Conservation (phyloP, 2,329 filamentous ascomycete species). For the Cytospora piceicola region DNA sequence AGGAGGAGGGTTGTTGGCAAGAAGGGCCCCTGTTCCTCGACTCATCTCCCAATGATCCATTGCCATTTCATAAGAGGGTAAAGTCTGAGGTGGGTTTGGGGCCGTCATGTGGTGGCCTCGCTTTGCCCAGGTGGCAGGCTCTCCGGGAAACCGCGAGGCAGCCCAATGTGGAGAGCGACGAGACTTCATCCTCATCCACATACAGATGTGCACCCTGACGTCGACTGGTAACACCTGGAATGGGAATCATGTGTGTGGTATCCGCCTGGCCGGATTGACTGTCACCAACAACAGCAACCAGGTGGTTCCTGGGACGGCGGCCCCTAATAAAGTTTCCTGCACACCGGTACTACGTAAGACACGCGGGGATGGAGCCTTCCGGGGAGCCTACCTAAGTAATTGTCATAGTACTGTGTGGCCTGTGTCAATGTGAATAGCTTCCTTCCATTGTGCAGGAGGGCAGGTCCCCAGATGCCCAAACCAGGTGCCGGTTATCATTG, state of each 20-base stretch:
- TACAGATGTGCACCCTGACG: constrained; percentile 10
- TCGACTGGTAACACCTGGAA: constrained; percentile 11
- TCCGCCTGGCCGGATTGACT: constrained; percentile 19
- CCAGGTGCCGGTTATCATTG: constrained; percentile 8
- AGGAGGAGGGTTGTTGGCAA: constrained; percentile 1
- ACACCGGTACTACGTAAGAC: background rate
- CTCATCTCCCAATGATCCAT: constrained; percentile 18
- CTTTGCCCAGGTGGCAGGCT: background rate
- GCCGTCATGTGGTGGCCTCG: background rate
- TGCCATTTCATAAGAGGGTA: constrained; percentile 11
- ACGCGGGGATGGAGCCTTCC: constrained; percentile 1
- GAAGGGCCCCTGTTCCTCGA: constrained; percentile 6
- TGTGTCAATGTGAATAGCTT: background rate
- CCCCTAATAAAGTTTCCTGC: constrained; percentile 13
- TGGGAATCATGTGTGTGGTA: constrained; percentile 4
- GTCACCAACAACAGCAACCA: constrained; percentile 7
- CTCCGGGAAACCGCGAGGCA: constrained; percentile 5
- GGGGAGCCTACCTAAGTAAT: background rate
- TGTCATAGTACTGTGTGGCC: background rate
- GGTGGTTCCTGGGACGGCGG: background rate
- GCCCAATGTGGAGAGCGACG: constrained; percentile 8
- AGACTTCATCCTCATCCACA: background rate
- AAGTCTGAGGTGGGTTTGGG: constrained; percentile 2
- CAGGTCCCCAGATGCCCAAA: constrained; percentile 11
- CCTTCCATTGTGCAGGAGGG: constrained; percentile 6